Evolutionary conservation across 2,329 filamentous ascomycete genomes (phyloP).

Genomic region (Pseudopyricularia javanii): DNA sequence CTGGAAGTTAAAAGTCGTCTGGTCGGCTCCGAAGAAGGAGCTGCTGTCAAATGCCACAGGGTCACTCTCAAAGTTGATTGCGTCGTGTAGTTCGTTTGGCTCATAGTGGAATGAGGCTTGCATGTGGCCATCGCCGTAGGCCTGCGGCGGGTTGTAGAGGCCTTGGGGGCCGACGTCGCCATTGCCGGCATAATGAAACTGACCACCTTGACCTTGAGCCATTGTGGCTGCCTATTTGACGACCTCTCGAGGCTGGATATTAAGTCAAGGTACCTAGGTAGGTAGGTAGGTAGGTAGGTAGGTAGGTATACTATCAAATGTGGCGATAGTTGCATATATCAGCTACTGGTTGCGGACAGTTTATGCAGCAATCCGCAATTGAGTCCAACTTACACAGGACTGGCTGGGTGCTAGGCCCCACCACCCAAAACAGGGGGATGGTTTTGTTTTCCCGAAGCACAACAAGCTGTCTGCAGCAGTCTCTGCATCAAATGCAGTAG

Average conservation of each 20-base stretch:
- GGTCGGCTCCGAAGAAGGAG: not conserved
- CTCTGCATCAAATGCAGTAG: not conserved
- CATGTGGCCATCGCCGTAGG: not conserved
- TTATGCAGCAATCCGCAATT: not conserved
- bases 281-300: not conserved
- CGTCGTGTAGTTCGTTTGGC: not conserved
- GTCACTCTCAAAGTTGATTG: not conserved
- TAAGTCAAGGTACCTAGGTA: not conserved
- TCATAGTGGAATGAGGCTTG: not conserved
- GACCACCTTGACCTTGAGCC: constrained; percentile 1
- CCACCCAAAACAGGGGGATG: not conserved
- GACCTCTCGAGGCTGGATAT: not conserved
- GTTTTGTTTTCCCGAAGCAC: not conserved
- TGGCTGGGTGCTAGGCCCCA: not conserved
- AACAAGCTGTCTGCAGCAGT: not conserved
- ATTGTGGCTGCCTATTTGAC: not conserved
- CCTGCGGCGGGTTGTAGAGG: not conserved
- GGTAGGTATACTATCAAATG: not conserved
- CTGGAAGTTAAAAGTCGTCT: not conserved
- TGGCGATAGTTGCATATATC: not conserved
- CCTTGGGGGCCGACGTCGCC: constrained; percentile 1
- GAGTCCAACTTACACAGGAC: not conserved
- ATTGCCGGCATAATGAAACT: constrained; percentile 1
- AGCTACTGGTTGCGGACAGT: not conserved
- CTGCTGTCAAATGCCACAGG: not conserved